Conservation (phyloP, 2,329 filamentous ascomycete species). For the Knoxdaviesia capensis region DNA sequence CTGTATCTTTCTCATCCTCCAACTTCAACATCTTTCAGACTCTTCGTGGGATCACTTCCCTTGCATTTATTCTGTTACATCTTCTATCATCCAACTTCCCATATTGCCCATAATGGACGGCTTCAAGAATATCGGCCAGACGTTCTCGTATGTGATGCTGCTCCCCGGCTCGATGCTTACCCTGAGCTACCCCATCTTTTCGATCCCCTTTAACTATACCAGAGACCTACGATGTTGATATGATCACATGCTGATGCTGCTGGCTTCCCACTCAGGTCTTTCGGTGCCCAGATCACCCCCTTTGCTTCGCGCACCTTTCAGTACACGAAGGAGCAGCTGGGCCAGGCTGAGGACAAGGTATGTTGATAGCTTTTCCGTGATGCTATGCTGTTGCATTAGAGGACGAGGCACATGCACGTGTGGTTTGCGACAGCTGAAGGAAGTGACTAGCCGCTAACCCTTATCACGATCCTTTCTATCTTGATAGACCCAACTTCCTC, state of each 20-base stretch:
- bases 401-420: not conserved
- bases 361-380: constrained; percentile 3
- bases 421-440: not conserved
- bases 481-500: constrained; percentile 72
- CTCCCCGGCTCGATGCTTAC: too few species aligned
- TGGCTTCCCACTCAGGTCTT: constrained; percentile 17
- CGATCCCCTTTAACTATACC: too few species aligned
- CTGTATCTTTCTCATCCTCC: too few species aligned
- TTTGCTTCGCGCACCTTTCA: constrained; percentile 90
- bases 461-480: not conserved
- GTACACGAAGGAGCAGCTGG: constrained; percentile 94
- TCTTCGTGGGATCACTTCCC: too few species aligned
- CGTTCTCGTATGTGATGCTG: constrained; percentile 4
- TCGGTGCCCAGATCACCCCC: constrained; percentile 71
- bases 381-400: not conserved
- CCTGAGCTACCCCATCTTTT: too few species aligned
- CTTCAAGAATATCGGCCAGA: constrained; percentile 5
- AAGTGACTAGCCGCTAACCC: not conserved
- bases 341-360: constrained; percentile 86
- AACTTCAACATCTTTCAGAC: too few species aligned
- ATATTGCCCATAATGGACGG: constrained; percentile 1
- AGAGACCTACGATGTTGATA: too few species aligned
- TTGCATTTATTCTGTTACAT: too few species aligned
- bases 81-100: too few species aligned
- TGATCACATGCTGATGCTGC: too few species aligned